Evolutionary conservation across 306 rosid species (phyloP).

Genomic region (Quercus alba): DNA sequence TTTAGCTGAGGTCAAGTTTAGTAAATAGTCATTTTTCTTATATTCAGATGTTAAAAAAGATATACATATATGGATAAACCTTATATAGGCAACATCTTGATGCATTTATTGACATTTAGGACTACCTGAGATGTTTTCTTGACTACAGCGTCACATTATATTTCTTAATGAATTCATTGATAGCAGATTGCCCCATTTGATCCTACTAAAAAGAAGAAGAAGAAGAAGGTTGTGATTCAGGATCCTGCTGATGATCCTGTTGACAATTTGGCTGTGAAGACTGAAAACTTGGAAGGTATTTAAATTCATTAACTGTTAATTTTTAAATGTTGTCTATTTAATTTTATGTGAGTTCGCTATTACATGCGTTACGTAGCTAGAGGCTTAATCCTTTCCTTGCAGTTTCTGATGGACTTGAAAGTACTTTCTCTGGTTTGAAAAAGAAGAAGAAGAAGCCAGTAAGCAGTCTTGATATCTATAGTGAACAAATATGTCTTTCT

Average conservation of each 20-base stretch:
- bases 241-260: conserved; percentile 43
- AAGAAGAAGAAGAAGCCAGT: conserved; percentile 56
- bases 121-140: background rate
- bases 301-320: background rate
- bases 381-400: conserved; percentile 15
- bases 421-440: conserved; percentile 45
- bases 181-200: conserved; percentile 81
- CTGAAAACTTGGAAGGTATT: conserved; percentile 50
- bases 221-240: conserved; percentile 57
- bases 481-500: background rate
- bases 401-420: conserved; percentile 48
- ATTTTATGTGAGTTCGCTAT: background rate
- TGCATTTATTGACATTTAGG: background rate
- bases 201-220: conserved; percentile 95
- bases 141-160: background rate
- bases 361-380: background rate
- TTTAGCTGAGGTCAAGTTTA: too few relatives aligned
- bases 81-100: background rate
- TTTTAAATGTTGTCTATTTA: background rate
- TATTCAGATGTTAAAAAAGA: too few relatives aligned
- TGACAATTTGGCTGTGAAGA: conserved; percentile 47
- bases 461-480: background rate
- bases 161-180: conserved; percentile 9
- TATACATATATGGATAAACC: background rate
- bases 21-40: too few relatives aligned